These are phyloP conservation scores for Cladorrhinum samala DNA, from an alignment of 495 filamentous ascomycete genomes.

Conservation along the genomic window DNA sequence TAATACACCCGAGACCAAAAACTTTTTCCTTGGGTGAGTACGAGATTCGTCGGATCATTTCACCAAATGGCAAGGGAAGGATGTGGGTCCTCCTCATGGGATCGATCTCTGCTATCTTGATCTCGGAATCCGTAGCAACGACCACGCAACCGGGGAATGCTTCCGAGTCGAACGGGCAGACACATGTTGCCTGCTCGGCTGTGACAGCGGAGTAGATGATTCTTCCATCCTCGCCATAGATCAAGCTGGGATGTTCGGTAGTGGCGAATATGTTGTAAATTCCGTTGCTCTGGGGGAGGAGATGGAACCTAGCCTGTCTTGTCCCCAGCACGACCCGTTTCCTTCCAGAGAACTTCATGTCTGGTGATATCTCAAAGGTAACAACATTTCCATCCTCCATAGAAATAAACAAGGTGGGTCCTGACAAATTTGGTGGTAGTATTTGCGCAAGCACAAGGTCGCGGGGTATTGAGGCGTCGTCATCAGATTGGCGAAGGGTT, in stretches of 20 bases:
- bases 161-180: constrained; percentile 75
- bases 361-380: constrained; percentile 68
- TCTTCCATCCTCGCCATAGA: constrained; percentile 80
- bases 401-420: constrained; percentile 78
- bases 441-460: constrained; percentile 74
- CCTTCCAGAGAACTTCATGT: constrained; percentile 57
- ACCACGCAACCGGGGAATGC: constrained; percentile 77
- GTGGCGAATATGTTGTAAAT: constrained; percentile 84
- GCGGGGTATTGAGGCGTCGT: constrained; percentile 69
- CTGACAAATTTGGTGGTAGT: constrained; percentile 42
- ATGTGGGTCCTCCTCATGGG: constrained; percentile 82
- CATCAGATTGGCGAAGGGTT: constrained; percentile 48
- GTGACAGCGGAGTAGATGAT: constrained; percentile 95
- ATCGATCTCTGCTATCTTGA: constrained; percentile 80
- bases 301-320: constrained; percentile 71
- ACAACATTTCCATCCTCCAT: constrained; percentile 92
- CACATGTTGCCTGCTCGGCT: constrained; percentile 70
- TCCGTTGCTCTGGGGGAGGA: constrained; percentile 56
- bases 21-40: constrained; percentile 74
- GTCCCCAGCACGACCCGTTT: constrained; percentile 84
- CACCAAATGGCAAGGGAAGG: constrained; percentile 64
- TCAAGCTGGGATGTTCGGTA: constrained; percentile 87
- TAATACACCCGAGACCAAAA: constrained; percentile 83
- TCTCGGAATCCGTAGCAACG: constrained; percentile 65
- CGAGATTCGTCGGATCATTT: constrained; percentile 80